These are phyloP conservation scores for Lindgomyces ingoldianus DNA, from an alignment of 495 filamentous ascomycete genomes.

Conservation along the genomic window DNA sequence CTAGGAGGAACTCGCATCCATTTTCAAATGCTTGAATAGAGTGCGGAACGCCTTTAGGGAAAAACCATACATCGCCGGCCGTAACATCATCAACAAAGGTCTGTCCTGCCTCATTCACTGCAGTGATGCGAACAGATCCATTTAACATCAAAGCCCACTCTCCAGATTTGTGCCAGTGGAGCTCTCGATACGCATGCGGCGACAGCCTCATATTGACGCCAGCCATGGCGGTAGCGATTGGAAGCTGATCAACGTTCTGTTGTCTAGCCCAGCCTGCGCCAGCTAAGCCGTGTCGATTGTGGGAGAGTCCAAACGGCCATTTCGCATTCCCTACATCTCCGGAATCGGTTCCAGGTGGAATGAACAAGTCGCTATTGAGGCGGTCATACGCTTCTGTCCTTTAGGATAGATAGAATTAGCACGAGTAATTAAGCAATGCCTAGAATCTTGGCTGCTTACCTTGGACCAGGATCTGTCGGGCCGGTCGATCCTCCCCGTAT, in stretches of 20 bases:
- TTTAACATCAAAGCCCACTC: conserved; percentile 69
- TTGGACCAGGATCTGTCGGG: conserved; percentile 63
- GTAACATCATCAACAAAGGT: conserved; percentile 69
- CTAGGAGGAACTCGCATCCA: conserved; percentile 68
- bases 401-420: conserved; percentile 28
- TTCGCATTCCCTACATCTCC: conserved; percentile 64
- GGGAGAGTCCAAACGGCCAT: conserved; percentile 71
- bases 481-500: conserved; percentile 56
- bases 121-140: conserved; percentile 57
- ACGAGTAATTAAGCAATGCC: background rate
- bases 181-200: conserved; percentile 65
- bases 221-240: conserved; percentile 66
- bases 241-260: conserved; percentile 65
- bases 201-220: conserved; percentile 76
- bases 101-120: conserved; percentile 66
- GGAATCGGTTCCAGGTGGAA: conserved; percentile 64
- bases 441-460: conserved; percentile 42
- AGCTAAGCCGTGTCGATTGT: conserved; percentile 58
- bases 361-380: conserved; percentile 65
- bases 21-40: conserved; percentile 67
- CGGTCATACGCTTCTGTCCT: conserved; percentile 61
- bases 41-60: conserved; percentile 69
- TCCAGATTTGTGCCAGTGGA: conserved; percentile 72
- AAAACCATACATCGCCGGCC: conserved; percentile 70
- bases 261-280: conserved; percentile 68